Base-by-base conservation (phyloP, 2,329 filamentous ascomycete genomes). In the Blastomyces emzantsi region DNA sequence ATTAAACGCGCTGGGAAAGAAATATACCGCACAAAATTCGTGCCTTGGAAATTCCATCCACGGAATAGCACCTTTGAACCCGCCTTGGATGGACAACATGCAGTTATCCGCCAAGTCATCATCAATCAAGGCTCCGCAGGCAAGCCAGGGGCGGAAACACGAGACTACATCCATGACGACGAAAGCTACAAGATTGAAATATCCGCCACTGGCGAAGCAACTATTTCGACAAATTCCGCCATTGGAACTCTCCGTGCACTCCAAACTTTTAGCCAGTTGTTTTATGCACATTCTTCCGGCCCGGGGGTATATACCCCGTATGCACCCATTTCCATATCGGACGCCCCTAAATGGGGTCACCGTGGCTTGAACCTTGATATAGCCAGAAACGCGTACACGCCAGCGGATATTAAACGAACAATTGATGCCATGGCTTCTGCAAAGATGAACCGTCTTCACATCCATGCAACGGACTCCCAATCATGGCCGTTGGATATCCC, bases 291-390 rank as follows among this genome's bases (percentile, higher is more conserved):
- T 61, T 70, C 71, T 19, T 62, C 55, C 8, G 61, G 56, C 11
- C 52, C 41, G 2, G 64, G 63, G 8, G 74, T 81, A 1, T 96
- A 96, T 77, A 91, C 88, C 1, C 82, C 82, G 0, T 76, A 85
- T 47, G 89, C 87, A 1, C 92, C 92, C 0, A 81, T 95, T 2
- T 73, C 77, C 0, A 90, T 96, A 70, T 75, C 76, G n/a, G 92
- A 96, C 74, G 76, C 80, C 62, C 92, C 92, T 36, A 83, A 84
- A 70, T 96, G 90, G 74, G 75, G 81, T 17, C 89, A 95, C 75
- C 87, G 92, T 55, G 91, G 92, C 15, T 75, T 96, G 62, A 87
- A 94, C 69, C 79, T 96, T 69, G 92, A 96, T 71, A 85, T 90
- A 52, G 82, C 89, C 2, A 82, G 92, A 64, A 87, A 86, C 70